phyloP scores from a whole-genome alignment of 106 monocot species.

The Apostasia ramifera region DNA sequence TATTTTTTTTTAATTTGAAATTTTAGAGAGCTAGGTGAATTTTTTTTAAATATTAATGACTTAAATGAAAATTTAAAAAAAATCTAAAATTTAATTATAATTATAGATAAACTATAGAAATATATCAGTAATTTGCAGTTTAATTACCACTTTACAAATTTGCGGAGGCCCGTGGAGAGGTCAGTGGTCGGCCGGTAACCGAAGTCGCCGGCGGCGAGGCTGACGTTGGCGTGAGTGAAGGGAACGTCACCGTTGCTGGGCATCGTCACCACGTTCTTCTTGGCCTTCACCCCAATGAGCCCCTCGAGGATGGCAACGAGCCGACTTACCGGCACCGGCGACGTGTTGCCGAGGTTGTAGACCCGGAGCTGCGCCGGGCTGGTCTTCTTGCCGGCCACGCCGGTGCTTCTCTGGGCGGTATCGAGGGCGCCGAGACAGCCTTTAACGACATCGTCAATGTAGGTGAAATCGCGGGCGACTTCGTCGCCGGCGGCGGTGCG shows the following conservation, averaged over 20 bases:
- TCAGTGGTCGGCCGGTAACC: constrained; percentile 59
- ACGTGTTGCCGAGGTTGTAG: constrained; percentile 55
- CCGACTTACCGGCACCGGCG: constrained; percentile 44
- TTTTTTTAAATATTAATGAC: no score
- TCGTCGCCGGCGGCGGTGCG: neutral
- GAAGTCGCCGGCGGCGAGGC: constrained; percentile 44
- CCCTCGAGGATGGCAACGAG: constrained; percentile 53
- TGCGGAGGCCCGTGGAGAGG: constrained; percentile 40
- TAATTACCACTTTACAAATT: constrained; percentile 57
- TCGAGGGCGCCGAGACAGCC: constrained; percentile 14
- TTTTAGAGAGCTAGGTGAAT: no score
- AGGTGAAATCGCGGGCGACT: constrained; percentile 14
- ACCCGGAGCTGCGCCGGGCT: constrained; percentile 49
- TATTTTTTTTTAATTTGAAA: no score
- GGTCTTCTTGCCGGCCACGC: constrained; percentile 22
- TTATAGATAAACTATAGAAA: no score
- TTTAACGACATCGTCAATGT: constrained; percentile 11
- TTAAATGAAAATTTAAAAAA: no score
- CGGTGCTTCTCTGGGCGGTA: constrained; percentile 12
- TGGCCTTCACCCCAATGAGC: constrained; percentile 45
- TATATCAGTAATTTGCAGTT: neutral
- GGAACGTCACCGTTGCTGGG: constrained; percentile 69
- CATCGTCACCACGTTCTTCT: constrained; percentile 50
- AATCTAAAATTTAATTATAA: no score
- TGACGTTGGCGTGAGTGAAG: constrained; percentile 67